A percentile compares a stretch with the other conserved stretches of the same genome.
phyloP scores from a whole-genome alignment of 225 moss, liverwort and hornwort species.

The Bryum argenteum region DNA sequence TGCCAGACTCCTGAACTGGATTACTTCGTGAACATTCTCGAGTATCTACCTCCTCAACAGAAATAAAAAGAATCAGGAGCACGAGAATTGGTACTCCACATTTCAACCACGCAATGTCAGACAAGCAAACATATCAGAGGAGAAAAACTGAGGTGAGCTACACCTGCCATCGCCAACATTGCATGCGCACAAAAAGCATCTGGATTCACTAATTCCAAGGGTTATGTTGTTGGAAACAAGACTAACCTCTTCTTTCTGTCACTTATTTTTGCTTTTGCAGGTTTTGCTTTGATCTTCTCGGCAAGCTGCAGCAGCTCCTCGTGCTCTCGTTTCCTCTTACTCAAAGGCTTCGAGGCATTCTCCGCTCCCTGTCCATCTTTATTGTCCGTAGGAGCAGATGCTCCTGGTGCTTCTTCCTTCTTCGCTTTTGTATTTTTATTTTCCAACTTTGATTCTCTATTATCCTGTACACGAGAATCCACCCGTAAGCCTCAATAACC shows the following conservation, averaged over 20 bases:
- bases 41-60: neutral
- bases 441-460: slow-evolving; percentile 21
- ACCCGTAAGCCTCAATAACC: slow-evolving; percentile 13
- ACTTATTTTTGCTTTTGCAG: slow-evolving; percentile 50
- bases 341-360: slow-evolving; percentile 34
- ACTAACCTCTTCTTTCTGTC: slow-evolving; percentile 67
- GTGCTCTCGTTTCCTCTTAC: slow-evolving; percentile 68
- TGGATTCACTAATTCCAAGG: neutral
- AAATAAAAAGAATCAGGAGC: neutral
- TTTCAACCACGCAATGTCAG: neutral
- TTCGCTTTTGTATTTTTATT: slow-evolving; percentile 25
- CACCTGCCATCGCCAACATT: neutral
- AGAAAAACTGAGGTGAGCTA: neutral
- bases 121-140: too few species aligned
- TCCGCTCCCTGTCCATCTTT: slow-evolving; percentile 35
- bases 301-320: slow-evolving; percentile 64
- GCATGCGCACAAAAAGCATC: neutral
- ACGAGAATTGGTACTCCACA: neutral
- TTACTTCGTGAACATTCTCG: neutral
- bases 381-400: slow-evolving; percentile 11
- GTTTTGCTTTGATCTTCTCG: slow-evolving; percentile 69
- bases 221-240: neutral
- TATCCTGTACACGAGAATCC: slow-evolving; percentile 35
- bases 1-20: neutral
- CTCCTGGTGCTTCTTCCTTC: slow-evolving; percentile 33